A percentile compares a stretch with the other conserved stretches of the same genome.
Conservation (phyloP, 202 grass and related monocot species). For the Bolboschoenoplectus hybrid region DNA sequence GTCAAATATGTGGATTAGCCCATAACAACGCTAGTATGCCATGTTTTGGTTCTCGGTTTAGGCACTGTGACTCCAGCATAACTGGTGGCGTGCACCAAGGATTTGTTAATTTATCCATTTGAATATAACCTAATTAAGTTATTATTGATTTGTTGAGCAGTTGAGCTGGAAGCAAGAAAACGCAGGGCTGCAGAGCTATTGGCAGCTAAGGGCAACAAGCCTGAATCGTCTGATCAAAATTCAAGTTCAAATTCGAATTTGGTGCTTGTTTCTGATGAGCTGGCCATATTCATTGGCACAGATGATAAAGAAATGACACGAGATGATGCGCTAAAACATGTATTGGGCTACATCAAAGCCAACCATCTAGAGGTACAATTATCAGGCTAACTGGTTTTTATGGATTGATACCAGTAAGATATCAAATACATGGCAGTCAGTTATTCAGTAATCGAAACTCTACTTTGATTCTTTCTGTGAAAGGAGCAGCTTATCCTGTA, state of each 20-base stretch:
- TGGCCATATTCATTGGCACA: constrained; percentile 80
- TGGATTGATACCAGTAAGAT: constrained; percentile 5
- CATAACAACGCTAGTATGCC: background rate
- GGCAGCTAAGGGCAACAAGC: constrained; percentile 26
- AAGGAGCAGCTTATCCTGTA: background rate
- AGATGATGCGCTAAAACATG: constrained; percentile 67
- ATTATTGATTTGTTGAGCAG: constrained; percentile 30
- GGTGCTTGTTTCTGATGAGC: constrained; percentile 71
- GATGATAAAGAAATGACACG: constrained; percentile 62
- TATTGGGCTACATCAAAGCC: constrained; percentile 92
- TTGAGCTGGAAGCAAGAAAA: constrained; percentile 39
- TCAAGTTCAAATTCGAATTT: constrained; percentile 35
- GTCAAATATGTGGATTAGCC: background rate
- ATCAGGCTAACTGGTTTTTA: constrained; percentile 16
- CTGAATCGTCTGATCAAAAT: constrained; percentile 31
- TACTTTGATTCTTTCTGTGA: background rate
- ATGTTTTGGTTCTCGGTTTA: background rate
- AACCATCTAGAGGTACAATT: constrained; percentile 84
- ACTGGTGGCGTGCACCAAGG: background rate
- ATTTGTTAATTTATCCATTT: constrained; percentile 5
- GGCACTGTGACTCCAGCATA: background rate
- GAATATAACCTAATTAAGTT: background rate
- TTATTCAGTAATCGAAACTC: background rate
- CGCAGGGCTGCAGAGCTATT: constrained; percentile 32
- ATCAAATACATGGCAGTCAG: background rate